phyloP scores from a whole-genome alignment of 176 grass and related monocot species.

The Miscanthus lutarioriparius region DNA sequence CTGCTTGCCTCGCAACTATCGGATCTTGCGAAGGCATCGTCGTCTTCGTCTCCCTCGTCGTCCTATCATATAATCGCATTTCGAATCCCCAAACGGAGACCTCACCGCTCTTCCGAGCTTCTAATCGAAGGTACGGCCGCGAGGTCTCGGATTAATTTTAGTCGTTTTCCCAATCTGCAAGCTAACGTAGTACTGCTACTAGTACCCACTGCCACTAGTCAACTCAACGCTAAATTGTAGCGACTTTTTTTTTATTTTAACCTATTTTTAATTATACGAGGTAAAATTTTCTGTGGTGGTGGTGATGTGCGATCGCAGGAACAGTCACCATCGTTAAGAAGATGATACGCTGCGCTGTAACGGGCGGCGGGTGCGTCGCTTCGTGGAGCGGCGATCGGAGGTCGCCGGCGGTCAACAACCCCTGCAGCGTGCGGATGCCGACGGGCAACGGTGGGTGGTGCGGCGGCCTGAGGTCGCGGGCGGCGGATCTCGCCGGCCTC shows the following conservation, averaged over 20 bases:
- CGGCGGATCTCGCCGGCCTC: conserved; percentile 42
- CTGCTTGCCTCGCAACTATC: conserved; percentile 35
- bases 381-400: conserved; percentile 26
- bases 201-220: neutral
- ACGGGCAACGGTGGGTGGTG: conserved; percentile 22
- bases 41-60: neutral
- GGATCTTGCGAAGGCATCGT: conserved; percentile 25
- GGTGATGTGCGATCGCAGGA: conserved; percentile 52
- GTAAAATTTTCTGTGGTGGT: conserved; percentile 24
- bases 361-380: conserved; percentile 6
- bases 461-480: conserved; percentile 47
- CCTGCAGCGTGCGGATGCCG: conserved; percentile 43
- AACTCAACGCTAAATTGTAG: conserved; percentile 32
- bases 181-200: too few relatives aligned
- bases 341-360: conserved; percentile 49
- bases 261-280: neutral
- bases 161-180: neutral
- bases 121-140: neutral
- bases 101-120: neutral
- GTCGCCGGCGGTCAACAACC: conserved; percentile 1
- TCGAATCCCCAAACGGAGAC: neutral
- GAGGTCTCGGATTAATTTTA: neutral
- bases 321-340: neutral
- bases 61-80: neutral
- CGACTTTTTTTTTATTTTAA: conserved; percentile 20